Percentiles rank a stretch among this genome's conserved stretches.
Evolutionary conservation across 768 basidiomycete species (phyloP).

Genomic region (Agaricus subrufescens): DNA sequence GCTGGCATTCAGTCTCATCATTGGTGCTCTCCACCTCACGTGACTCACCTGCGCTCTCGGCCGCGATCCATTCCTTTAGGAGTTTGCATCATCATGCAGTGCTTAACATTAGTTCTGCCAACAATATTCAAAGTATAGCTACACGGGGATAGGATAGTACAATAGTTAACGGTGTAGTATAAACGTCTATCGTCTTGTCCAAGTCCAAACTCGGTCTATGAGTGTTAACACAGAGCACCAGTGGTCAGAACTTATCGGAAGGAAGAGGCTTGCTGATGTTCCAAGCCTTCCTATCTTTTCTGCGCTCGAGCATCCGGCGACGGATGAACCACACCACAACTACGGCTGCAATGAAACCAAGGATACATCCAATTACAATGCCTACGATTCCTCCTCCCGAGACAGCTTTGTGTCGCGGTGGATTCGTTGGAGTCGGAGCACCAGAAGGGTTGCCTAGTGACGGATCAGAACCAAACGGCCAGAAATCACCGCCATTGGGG

Average conservation of each 20-base stretch:
- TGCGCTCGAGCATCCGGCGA: slow-evolving; percentile 34
- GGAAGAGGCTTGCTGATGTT: slow-evolving; percentile 19
- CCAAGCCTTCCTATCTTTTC: slow-evolving; percentile 17
- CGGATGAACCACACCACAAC: slow-evolving; percentile 43
- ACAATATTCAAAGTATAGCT: too few species aligned
- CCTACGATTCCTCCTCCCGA: slow-evolving; percentile 34
- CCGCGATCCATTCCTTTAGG: too few species aligned
- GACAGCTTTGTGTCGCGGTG: background rate
- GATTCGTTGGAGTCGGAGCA: background rate
- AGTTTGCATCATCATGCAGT: too few species aligned
- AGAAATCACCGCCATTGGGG: slow-evolving; percentile 62
- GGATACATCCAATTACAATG: slow-evolving; percentile 47
- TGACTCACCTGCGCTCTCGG: background rate
- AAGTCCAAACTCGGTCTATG: background rate
- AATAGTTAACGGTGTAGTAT: background rate
- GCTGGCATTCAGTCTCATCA: background rate
- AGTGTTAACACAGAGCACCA: background rate
- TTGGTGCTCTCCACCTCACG: background rate
- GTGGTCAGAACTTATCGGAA: slow-evolving; percentile 7
- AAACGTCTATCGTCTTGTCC: background rate
- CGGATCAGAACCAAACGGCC: slow-evolving; percentile 64
- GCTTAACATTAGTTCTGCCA: too few species aligned
- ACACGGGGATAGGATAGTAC: too few species aligned
- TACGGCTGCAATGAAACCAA: slow-evolving; percentile 38
- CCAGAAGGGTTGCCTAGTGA: slow-evolving; percentile 13